A percentile compares a stretch with the other conserved stretches of the same genome.
phyloP scores from a whole-genome alignment of 148 eudicot species.

The Polygonum aviculare region DNA sequence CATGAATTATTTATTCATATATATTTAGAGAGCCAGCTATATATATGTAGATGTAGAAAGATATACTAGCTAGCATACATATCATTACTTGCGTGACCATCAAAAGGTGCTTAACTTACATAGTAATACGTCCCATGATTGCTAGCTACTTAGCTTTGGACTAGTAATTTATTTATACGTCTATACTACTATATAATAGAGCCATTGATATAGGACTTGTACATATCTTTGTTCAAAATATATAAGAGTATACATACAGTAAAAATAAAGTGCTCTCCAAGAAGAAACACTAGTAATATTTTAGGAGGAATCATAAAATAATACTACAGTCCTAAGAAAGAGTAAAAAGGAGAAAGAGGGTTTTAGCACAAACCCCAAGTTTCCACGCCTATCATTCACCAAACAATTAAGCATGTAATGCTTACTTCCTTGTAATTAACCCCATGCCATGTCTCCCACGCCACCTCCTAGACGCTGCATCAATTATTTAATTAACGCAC shows the following conservation, averaged over 20 bases:
- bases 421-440: conserved; percentile 1
- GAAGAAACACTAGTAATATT: neutral
- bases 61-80: neutral
- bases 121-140: neutral
- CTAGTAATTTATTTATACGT: neutral
- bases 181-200: neutral
- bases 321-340: neutral
- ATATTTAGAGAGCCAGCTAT: too few relatives aligned
- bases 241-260: neutral
- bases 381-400: conserved; percentile 10
- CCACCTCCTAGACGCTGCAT: neutral
- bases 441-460: conserved; percentile 10
- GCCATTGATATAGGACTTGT: too few relatives aligned
- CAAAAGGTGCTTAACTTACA: neutral
- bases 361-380: neutral
- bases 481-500: neutral
- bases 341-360: neutral
- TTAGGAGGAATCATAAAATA: neutral
- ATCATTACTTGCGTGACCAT: neutral
- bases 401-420: neutral
- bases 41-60: too few relatives aligned
- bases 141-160: neutral
- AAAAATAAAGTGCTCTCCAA: neutral
- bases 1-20: neutral
- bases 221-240: neutral